Percentiles rank a stretch among this genome's conserved stretches.
These are phyloP conservation scores for Mortierella sp. DNA, from an alignment of 371 early-diverging fungal species.

Conservation along the genomic window DNA sequence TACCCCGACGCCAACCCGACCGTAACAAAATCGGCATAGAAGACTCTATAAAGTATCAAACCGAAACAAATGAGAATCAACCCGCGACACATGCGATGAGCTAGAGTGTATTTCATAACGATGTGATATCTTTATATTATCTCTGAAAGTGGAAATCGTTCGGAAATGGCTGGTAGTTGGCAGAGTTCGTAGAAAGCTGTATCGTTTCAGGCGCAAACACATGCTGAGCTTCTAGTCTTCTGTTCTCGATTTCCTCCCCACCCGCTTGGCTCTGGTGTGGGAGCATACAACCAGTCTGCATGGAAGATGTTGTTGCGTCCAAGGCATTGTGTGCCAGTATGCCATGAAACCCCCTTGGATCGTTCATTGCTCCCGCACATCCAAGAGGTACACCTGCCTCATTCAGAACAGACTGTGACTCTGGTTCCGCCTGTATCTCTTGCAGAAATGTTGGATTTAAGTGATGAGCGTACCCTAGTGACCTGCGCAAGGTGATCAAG, in stretches of 20 bases:
- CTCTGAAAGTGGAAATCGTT: constrained; percentile 43
- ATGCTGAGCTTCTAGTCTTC: constrained; percentile 13
- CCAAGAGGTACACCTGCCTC: constrained; percentile 23
- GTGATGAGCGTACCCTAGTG: constrained; percentile 13
- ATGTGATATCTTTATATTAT: background rate
- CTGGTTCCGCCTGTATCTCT: background rate
- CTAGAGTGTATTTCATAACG: background rate
- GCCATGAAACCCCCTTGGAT: too few relatives aligned
- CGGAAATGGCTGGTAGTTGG: constrained; percentile 42
- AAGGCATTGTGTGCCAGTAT: too few relatives aligned
- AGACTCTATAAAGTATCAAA: too few relatives aligned
- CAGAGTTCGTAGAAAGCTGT: constrained; percentile 36
- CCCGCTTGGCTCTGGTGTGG: background rate
- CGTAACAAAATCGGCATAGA: background rate
- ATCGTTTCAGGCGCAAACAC: constrained; percentile 37
- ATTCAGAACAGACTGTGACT: constrained; percentile 14
- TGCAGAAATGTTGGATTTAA: too few relatives aligned
- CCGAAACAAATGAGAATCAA: too few relatives aligned
- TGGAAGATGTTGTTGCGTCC: too few relatives aligned
- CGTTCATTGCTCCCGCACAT: constrained; percentile 2
- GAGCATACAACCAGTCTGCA: too few relatives aligned
- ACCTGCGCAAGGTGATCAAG: constrained; percentile 18
- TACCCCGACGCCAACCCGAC: background rate
- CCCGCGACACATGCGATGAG: background rate
- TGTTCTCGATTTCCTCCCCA: background rate